These are phyloP conservation scores for Xylariales sp. DNA, from an alignment of 2,329 filamentous ascomycete genomes.

Conservation along the genomic window DNA sequence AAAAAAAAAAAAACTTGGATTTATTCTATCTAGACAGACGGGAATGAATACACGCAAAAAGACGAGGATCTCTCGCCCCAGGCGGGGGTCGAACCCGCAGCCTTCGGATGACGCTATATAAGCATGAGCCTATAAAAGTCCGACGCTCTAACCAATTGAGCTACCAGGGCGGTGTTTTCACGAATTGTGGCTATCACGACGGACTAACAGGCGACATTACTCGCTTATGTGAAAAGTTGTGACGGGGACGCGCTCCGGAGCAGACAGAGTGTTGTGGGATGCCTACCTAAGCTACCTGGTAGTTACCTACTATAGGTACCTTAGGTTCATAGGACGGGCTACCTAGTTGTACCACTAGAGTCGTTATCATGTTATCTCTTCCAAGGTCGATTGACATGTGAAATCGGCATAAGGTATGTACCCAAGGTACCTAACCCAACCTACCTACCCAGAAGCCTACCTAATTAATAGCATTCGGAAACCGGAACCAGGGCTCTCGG, in stretches of 20 bases:
- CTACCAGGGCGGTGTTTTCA: conserved; percentile 37
- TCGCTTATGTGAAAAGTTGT: neutral
- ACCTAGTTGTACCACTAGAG: no score
- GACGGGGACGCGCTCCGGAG: no score
- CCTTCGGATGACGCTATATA: conserved; percentile 44
- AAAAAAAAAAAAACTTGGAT: neutral
- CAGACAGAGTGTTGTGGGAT: no score
- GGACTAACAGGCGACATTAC: neutral
- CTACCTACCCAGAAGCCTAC: no score
- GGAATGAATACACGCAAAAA: neutral
- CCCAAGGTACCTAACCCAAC: no score
- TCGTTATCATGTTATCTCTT: no score
- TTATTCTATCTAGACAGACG: neutral
- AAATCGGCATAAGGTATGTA: conserved; percentile 3
- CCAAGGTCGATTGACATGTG: neutral
- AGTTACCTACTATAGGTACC: no score
- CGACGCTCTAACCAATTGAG: conserved; percentile 46
- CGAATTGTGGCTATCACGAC: neutral
- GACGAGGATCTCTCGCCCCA: conserved; percentile 38
- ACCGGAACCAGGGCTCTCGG: conserved; percentile 4
- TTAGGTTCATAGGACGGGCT: no score
- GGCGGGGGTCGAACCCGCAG: conserved; percentile 50
- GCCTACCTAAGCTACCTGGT: no score
- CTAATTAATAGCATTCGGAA: neutral
- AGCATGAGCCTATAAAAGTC: conserved; percentile 39